phyloP scores from a whole-genome alignment of 192 early-diverging fungal species.

The Coemansia pectinata region DNA sequence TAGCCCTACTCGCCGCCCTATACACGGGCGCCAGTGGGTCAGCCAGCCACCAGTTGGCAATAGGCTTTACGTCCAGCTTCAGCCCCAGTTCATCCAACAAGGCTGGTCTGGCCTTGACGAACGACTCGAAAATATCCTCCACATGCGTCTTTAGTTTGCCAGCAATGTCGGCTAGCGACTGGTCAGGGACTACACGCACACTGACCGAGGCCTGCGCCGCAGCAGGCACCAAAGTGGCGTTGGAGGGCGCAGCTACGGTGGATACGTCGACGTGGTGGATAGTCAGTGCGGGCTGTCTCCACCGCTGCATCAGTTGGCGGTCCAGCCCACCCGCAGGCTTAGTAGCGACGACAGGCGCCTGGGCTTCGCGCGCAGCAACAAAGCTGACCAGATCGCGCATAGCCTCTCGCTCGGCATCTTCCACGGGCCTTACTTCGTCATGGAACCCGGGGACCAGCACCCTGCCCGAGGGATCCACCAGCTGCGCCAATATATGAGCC shows the following conservation, averaged over 20 bases:
- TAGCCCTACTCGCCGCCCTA: constrained; percentile 66
- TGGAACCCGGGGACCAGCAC: constrained; percentile 71
- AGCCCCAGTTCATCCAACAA: constrained; percentile 16
- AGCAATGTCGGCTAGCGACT: constrained; percentile 64
- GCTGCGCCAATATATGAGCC: constrained; percentile 61
- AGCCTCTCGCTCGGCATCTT: constrained; percentile 56
- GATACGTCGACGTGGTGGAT: constrained; percentile 79
- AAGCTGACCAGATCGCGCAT: constrained; percentile 50
- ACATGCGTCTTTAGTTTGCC: constrained; percentile 61
- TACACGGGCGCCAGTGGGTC: constrained; percentile 66
- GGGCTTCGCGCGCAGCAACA: constrained; percentile 8
- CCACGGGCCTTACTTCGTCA: constrained; percentile 62
- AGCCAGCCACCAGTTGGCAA: constrained; percentile 78
- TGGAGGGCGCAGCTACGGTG: constrained; percentile 56
- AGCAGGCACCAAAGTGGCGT: constrained; percentile 71
- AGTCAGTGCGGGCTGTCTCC: constrained; percentile 72
- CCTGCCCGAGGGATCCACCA: constrained; percentile 59
- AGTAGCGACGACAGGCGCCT: background rate
- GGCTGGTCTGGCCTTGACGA: constrained; percentile 1
- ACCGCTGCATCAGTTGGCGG: constrained; percentile 68
- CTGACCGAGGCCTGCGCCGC: constrained; percentile 67
- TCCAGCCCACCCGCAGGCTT: constrained; percentile 33
- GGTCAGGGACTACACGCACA: constrained; percentile 77
- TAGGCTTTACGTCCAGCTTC: constrained; percentile 62
- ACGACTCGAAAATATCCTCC: constrained; percentile 49